phyloP scores from a whole-genome alignment of 768 basidiomycete genomes.

The Mycena leptocephala region DNA sequence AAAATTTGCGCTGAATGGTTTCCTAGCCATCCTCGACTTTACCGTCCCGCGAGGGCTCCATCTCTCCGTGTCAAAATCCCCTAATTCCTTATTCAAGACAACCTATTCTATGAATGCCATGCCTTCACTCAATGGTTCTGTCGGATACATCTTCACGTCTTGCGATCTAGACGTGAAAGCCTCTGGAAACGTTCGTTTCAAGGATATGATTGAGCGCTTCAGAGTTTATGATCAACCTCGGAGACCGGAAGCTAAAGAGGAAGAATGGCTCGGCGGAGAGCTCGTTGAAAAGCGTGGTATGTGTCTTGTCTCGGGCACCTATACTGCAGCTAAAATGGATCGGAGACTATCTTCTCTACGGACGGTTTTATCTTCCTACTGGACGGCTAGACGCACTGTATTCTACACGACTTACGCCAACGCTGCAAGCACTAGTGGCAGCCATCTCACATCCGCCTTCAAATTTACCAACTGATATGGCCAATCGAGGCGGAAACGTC shows the following conservation, averaged over 20 bases:
- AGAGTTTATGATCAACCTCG: constrained; percentile 87
- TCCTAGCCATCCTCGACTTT: constrained; percentile 91
- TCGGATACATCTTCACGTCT: constrained; percentile 95
- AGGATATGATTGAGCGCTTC: constrained; percentile 93
- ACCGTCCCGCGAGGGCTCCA: constrained; percentile 86
- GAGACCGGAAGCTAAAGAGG: constrained; percentile 82
- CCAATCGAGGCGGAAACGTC: constrained; percentile 62
- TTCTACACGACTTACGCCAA: constrained; percentile 84
- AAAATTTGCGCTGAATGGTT: constrained; percentile 23
- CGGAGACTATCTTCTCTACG: constrained; percentile 94
- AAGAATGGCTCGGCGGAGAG: constrained; percentile 88
- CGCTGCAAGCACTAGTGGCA: constrained; percentile 86
- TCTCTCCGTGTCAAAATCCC: constrained; percentile 89
- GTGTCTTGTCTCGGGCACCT: constrained; percentile 36
- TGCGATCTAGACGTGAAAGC: constrained; percentile 83
- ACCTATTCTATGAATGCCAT: constrained; percentile 95
- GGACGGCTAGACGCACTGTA: constrained; percentile 93
- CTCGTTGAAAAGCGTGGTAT: constrained; percentile 84
- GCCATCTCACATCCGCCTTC: constrained; percentile 89
- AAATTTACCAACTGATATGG: constrained; percentile 59
- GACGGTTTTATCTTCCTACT: constrained; percentile 91
- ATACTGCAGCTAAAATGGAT: constrained; percentile 33
- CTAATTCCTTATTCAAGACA: constrained; percentile 90
- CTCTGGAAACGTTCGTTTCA: constrained; percentile 84
- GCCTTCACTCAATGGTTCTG: constrained; percentile 92